Base-by-base conservation (phyloP, 2,329 filamentous ascomycete genomes). In the Onygenales sp. region DNA sequence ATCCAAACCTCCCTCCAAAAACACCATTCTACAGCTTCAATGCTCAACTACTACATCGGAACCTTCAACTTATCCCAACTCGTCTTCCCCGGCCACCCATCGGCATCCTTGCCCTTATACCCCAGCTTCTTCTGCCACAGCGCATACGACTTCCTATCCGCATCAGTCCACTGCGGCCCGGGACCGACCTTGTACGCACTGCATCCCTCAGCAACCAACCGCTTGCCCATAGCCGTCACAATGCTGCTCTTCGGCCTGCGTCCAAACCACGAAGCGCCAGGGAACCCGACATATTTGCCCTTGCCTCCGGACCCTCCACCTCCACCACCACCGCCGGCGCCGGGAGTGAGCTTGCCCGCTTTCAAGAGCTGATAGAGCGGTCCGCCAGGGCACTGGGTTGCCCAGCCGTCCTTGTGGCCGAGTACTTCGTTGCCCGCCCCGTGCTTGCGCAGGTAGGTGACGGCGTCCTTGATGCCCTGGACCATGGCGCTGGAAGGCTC, bases 41-140 rank as follows among this genome's bases (percentile, higher is more conserved):
- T 14, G 8, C 11, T 27, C 17, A 44, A 44, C 10, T 2, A 7
- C 21, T 14, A 41, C 4, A 9, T 39, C 21, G 54, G 61, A 7
- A 53, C 51, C 36, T 53, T 53, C 44, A 53, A 14, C 13, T 39
- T 48, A 42, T 48, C 38, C 51, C 51, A 53, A 36, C 43, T 47
- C 17, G 33, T 11, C 44, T 48, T 38, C 8, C 51, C 51, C 21
- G 51, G 51, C 51, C 51, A 53, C 27, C 51, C 51, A 48, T 53
- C 51, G n/a, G 51, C 51, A 43, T 42, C 51, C 33, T 35, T 38
- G 13, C 51, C 51, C 2, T 7, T 49, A 14, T 9, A 53, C 17
- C 51, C 51, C 36, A 53, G 17, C 31, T 53, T 53, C 44, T 43
- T 8, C 44, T 53, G 51, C 43, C 43, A 53, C 32, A 38, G 38